These are phyloP conservation scores for Colletotrichum liriopes DNA, from an alignment of 2,329 filamentous ascomycete species.

Conservation along the genomic window DNA sequence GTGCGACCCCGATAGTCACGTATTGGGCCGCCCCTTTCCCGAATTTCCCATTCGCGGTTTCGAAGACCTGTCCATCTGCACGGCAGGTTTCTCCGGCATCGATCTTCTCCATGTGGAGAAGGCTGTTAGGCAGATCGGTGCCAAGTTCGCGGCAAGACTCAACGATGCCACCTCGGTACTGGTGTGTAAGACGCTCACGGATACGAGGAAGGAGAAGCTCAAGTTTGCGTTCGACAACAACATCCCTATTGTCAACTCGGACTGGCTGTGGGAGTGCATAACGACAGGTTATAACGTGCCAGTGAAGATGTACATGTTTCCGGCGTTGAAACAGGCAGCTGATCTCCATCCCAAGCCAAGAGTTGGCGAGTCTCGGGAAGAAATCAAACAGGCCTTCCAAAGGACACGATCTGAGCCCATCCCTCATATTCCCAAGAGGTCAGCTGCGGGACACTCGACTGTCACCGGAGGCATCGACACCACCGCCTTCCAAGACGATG, in stretches of 20 bases:
- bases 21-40: constrained; percentile 84
- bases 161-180: constrained; percentile 81
- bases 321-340: constrained; percentile 55
- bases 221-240: constrained; percentile 81
- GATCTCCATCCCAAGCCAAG: constrained; percentile 29
- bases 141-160: constrained; percentile 84
- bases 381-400: constrained; percentile 33
- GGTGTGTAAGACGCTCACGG: constrained; percentile 74
- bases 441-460: constrained; percentile 46
- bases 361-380: constrained; percentile 13
- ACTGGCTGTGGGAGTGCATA: constrained; percentile 91
- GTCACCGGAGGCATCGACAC: constrained; percentile 51
- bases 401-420: constrained; percentile 37
- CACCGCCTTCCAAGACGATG: constrained; percentile 57
- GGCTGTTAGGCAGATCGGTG: constrained; percentile 82
- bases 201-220: constrained; percentile 81
- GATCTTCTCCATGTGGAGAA: constrained; percentile 90
- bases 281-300: constrained; percentile 66
- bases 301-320: constrained; percentile 63
- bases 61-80: constrained; percentile 79
- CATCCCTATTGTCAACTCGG: constrained; percentile 84
- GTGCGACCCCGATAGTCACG: constrained; percentile 77
- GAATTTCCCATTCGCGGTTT: constrained; percentile 81
- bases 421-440: constrained; percentile 20
- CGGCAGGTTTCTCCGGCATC: constrained; percentile 86